Conservation (phyloP, 2,329 filamentous ascomycete genomes). For the Rhytidhysteron rufulum region DNA sequence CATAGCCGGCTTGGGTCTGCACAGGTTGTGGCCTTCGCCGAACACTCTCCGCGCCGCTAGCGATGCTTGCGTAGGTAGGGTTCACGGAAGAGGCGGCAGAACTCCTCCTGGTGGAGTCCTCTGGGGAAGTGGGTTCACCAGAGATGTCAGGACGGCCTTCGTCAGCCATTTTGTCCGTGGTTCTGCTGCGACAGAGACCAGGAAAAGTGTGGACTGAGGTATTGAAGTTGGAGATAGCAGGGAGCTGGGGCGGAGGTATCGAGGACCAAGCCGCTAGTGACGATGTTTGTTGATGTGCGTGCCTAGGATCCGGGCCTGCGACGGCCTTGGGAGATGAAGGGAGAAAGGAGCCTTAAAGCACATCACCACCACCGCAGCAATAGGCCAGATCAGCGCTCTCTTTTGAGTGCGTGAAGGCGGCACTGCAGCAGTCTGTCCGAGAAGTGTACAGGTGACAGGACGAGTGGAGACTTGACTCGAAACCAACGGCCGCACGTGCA, state of each 20-base stretch:
- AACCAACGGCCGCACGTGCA: too few relatives aligned
- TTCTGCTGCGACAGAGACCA: not conserved
- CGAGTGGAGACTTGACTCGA: too few relatives aligned
- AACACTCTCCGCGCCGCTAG: slow-evolving; percentile 19
- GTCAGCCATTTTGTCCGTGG: slow-evolving; percentile 24
- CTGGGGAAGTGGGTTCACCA: slow-evolving; percentile 18
- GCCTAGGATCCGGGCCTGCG: too few relatives aligned
- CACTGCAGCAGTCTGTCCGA: too few relatives aligned
- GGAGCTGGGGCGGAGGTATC: too few relatives aligned
- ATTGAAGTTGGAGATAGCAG: too few relatives aligned
- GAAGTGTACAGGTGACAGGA: too few relatives aligned
- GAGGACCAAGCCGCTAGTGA: not conserved
- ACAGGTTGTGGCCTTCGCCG: slow-evolving; percentile 26
- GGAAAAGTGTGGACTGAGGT: too few relatives aligned
- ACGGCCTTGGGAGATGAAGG: not conserved
- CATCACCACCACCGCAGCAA: too few relatives aligned
- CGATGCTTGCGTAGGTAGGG: slow-evolving; percentile 14
- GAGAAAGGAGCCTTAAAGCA: not conserved
- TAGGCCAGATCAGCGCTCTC: too few relatives aligned
- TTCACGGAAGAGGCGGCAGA: slow-evolving; percentile 20
- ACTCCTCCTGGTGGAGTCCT: slow-evolving; percentile 20
- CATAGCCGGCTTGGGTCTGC: slow-evolving; percentile 28
- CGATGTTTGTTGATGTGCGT: too few relatives aligned
- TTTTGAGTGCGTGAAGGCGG: too few relatives aligned
- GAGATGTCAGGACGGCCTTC: slow-evolving; percentile 19